Base-by-base conservation (phyloP, 1,139 yeast genomes). In the Yamadazyma jaroonii region DNA sequence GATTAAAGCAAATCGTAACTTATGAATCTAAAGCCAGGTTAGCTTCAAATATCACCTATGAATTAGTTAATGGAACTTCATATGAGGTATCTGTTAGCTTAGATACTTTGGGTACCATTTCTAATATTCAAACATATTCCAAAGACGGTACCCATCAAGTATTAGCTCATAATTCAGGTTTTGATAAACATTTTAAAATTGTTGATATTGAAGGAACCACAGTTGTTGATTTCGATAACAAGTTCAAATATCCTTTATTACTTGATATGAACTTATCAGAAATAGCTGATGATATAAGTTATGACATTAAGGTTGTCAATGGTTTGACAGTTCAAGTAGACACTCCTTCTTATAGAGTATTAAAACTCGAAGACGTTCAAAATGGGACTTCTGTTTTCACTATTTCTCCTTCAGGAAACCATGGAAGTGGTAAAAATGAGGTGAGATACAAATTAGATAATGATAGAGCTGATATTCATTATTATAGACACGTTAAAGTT, bases 371-470 rank as follows among this genome's bases (percentile, higher is more conserved):
- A n/a, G 37, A 52, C 12, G 38, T 36, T 4, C 73, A 68, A 45
- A 57, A 61, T 42, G 85, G 84, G 25, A 63, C 77, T 1, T 76
- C 84, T 0, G 46, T 46, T 5, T 79, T 62, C 46, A 58, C 66
- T 2, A 39, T 77, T 3, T 55, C 77, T 3, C 69, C 75, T 10
- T 42, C 48, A 8, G 82, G 83, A 1, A 79, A 79, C 48, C 63
- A 67, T 48, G 85, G 84, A 0, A 46, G 50, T 31, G 84, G 81
- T 2, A 46, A 59, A 2, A 52, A 61, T 31, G 48, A 47, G 3
- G 64, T 79, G 12, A 65, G 64, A 41, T 75, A 64, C 55, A 61
- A 55, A 38, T 43, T 26, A 32, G 29, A 48, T 4, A 67, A 67
- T 4, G 49, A 56, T 20, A 41, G 43, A 3, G 32, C 47, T 5